Base-by-base conservation (phyloP, 2,329 filamentous ascomycete species). In the Ophioceras dolichostomum region DNA sequence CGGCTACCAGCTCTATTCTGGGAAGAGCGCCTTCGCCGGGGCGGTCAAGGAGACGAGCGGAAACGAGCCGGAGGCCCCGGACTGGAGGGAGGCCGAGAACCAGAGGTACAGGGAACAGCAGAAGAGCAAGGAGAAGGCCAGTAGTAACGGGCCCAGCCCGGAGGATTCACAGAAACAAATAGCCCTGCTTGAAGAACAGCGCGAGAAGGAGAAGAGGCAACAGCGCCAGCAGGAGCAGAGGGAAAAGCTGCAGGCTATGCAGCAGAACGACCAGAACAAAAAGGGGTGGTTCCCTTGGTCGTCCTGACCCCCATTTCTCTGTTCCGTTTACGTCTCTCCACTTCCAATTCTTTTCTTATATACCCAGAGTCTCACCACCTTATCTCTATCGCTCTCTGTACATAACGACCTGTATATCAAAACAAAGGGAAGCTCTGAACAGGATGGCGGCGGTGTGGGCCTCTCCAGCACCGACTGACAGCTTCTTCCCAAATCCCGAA, bases 1-100 rank as follows among this genome's bases (percentile, higher is more conserved):
- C 38, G 70, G 73, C 4, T 74, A 78, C 53, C 79, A 91, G 64
- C 59, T 94, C 47, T 94, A 94, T 57, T 84, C 79, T 13, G 86
- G 86, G 22, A 76, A 76, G 52, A 70, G 77, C 32, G 82, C 81
- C 8, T 86, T 83, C 55, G 64, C 65, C 10, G 71, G 74, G 40
- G 59, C 64, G n/a, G 73, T 74, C 43, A 76, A 73, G 58, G 68
- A 73, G 57, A 79, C 77, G 34, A 75, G 72, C 49, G 80, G 79
- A 32, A 74, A 83, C 57, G 80, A 83, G 53, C 68, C 68, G 38
- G 66, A 64, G 38, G 65, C 69, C 24, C 58, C 57, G 46, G 76
- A 80, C 52, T 80, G 76, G 76, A 64, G 76, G 43, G 75, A 79
- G 48, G 48, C 70, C 14, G 76, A 80, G 60, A 79, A 79, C 46